phyloP scores from a whole-genome alignment of 768 basidiomycete genomes.

The Naematelia encephala region DNA sequence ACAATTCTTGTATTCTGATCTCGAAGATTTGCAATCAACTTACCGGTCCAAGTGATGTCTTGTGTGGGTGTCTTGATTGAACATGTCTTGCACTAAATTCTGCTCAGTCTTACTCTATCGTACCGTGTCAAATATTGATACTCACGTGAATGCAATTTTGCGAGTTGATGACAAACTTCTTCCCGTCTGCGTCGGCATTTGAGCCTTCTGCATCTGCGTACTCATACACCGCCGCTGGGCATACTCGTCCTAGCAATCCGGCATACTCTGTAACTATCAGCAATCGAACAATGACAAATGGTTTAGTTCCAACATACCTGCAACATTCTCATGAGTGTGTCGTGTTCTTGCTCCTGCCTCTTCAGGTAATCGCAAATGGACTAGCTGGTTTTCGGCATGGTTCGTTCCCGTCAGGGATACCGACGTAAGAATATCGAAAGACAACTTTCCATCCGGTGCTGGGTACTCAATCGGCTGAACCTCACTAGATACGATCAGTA shows the following conservation, averaged over 20 bases:
- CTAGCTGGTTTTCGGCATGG: constrained; percentile 92
- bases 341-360: constrained; percentile 57
- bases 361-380: constrained; percentile 72
- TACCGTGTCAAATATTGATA: constrained; percentile 52
- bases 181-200: constrained; percentile 67
- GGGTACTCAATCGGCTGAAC: constrained; percentile 81
- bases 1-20: neutral
- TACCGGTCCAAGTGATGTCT: constrained; percentile 79
- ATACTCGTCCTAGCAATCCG: constrained; percentile 80
- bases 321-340: constrained; percentile 69
- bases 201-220: constrained; percentile 71
- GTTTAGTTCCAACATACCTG: constrained; percentile 23
- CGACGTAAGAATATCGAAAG: constrained; percentile 88
- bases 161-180: constrained; percentile 91
- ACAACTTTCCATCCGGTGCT: constrained; percentile 77
- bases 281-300: neutral
- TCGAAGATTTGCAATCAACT: constrained; percentile 5
- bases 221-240: constrained; percentile 95
- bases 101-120: constrained; percentile 3
- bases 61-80: constrained; percentile 92
- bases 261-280: constrained; percentile 62
- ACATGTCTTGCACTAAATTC: constrained; percentile 79
- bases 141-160: constrained; percentile 57
- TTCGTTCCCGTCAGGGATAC: constrained; percentile 88
- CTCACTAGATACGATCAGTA: constrained; percentile 45